Evolutionary conservation across 441 rosid species (phyloP).

Genomic region (Pelargonium fulgidum): DNA sequence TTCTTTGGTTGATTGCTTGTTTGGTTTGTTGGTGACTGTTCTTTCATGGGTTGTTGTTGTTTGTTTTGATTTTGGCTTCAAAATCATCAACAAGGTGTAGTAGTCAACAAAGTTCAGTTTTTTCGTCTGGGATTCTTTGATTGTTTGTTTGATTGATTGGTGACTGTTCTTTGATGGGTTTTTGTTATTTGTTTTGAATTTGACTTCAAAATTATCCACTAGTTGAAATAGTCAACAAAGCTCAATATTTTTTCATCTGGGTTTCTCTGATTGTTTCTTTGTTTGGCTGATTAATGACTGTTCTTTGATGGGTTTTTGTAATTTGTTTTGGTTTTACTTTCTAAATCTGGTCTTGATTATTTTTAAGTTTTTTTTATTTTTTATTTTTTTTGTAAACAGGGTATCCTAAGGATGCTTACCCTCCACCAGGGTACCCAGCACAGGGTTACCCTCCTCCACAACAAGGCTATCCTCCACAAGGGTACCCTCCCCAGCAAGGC

Average conservation of each 20-base stretch:
- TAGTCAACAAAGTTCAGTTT: too few species aligned
- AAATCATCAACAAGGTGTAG: too few species aligned
- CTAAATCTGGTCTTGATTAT: neutral
- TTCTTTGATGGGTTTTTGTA: constrained; percentile 1
- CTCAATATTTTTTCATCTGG: too few species aligned
- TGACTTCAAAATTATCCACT: neutral
- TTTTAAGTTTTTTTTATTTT: too few species aligned
- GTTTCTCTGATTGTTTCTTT: too few species aligned
- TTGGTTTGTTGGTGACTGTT: neutral
- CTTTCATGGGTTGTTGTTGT: neutral
- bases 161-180: neutral
- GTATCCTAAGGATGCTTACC: constrained; percentile 64
- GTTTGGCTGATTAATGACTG: too few species aligned
- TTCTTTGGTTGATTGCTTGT: neutral
- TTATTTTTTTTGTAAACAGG: constrained; percentile 26
- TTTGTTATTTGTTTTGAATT: neutral
- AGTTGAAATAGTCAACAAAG: too few species aligned
- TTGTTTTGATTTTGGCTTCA: neutral
- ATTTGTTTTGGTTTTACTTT: constrained; percentile 5
- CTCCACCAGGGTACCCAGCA: constrained; percentile 63
- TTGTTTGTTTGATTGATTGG: too few species aligned
- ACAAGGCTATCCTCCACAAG: constrained; percentile 49
- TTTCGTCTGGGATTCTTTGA: too few species aligned
- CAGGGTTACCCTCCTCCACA: constrained; percentile 10
- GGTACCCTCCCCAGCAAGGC: constrained; percentile 22